Percentiles rank a stretch among this genome's conserved stretches.
Evolutionary conservation across 1,139 yeast genomes (phyloP).

Genomic region (Geotrichum macrosporum): DNA sequence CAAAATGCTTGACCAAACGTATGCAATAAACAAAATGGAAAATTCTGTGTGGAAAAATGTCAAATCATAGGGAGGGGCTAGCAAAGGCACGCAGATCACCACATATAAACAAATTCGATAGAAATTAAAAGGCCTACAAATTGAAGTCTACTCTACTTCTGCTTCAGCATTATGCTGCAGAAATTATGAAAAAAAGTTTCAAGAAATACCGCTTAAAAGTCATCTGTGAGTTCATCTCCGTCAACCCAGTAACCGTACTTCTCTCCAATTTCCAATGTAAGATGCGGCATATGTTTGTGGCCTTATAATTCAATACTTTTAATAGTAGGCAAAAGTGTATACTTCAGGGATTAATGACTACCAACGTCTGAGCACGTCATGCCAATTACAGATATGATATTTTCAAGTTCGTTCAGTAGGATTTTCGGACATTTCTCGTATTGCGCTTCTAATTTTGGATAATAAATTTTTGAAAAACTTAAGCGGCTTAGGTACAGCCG

Average conservation of each 20-base stretch:
- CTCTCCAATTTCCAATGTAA: constrained; percentile 91
- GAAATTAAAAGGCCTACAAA: constrained; percentile 83
- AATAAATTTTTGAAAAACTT: constrained; percentile 90
- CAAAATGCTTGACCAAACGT: constrained; percentile 92
- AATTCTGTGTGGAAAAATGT: constrained; percentile 89
- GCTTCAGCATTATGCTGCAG: constrained; percentile 96
- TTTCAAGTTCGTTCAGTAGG: constrained; percentile 56
- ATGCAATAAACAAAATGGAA: constrained; percentile 79
- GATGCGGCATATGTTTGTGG: constrained; percentile 93
- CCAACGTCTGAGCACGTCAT: constrained; percentile 92
- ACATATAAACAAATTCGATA: constrained; percentile 89
- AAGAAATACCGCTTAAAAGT: constrained; percentile 60
- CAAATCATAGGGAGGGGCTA: constrained; percentile 92
- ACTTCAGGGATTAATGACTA: constrained; percentile 73
- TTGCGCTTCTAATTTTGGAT: constrained; percentile 57
- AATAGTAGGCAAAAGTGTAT: constrained; percentile 62
- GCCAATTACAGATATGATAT: constrained; percentile 85
- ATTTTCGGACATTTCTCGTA: constrained; percentile 62
- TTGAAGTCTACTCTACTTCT: constrained; percentile 81
- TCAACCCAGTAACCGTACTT: constrained; percentile 69
- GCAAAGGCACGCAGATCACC: constrained; percentile 90
- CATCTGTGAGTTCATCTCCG: constrained; percentile 38
- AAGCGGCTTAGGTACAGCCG: constrained; percentile 98
- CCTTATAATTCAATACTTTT: constrained; percentile 86
- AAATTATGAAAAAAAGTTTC: constrained; percentile 83